A percentile compares a stretch with the other conserved stretches of the same genome.
These are phyloP conservation scores for Termitomyces sp. DNA, from an alignment of 768 basidiomycete genomes.

Conservation along the genomic window DNA sequence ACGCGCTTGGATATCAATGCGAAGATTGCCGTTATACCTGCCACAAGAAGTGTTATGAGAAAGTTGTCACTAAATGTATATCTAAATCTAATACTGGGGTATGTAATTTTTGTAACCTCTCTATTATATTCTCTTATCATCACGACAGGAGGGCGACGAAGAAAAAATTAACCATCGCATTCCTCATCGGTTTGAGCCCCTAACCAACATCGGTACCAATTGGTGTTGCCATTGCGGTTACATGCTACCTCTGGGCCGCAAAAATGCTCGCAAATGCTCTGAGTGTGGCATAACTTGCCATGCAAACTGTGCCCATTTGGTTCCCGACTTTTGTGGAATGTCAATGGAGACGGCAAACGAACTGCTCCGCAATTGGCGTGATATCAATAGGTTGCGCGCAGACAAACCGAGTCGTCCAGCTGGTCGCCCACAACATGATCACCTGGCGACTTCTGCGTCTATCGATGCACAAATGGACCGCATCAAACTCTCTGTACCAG, in stretches of 20 bases:
- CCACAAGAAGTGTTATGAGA: constrained; percentile 98
- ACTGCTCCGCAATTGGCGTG: constrained; percentile 83
- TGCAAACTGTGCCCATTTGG: constrained; percentile 94
- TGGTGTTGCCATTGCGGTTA: constrained; percentile 99
- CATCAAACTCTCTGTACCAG: constrained; percentile 38
- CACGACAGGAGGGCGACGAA: constrained; percentile 81
- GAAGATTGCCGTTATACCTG: constrained; percentile 99
- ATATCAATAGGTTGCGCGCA: constrained; percentile 74
- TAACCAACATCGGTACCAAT: constrained; percentile 95
- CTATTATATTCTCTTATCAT: constrained; percentile 1
- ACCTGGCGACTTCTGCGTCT: constrained; percentile 27
- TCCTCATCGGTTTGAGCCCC: constrained; percentile 94
- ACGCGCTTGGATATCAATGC: constrained; percentile 97
- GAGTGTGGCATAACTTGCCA: constrained; percentile 98
- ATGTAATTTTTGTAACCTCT: constrained; percentile 24
- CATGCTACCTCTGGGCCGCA: constrained; percentile 93
- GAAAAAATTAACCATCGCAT: constrained; percentile 99
- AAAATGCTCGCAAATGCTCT: constrained; percentile 92
- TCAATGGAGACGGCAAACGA: constrained; percentile 99
- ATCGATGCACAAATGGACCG: constrained; percentile 36
- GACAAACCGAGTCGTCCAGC: constrained; percentile 40
- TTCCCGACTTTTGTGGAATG: constrained; percentile 99
- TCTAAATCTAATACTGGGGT: constrained; percentile 95
- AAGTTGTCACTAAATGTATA: constrained; percentile 99
- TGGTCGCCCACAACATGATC: constrained; percentile 26